These are phyloP conservation scores for Arachis hypogaea DNA, from an alignment of 306 rosid species.

Conservation along the genomic window DNA sequence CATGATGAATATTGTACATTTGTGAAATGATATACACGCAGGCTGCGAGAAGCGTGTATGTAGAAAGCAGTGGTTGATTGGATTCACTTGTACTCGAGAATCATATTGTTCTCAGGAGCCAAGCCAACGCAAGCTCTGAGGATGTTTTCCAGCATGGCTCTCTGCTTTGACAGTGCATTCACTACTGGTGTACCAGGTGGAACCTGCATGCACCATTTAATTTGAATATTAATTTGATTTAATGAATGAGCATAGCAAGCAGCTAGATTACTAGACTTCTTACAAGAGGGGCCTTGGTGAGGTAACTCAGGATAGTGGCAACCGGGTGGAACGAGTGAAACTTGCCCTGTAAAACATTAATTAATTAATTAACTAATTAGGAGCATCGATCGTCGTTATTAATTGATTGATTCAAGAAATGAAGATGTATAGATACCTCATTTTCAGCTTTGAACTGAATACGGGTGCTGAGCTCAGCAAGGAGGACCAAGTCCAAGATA, in stretches of 20 bases:
- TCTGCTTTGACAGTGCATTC: constrained; percentile 93
- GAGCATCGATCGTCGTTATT: too few relatives aligned
- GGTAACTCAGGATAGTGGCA: constrained; percentile 92
- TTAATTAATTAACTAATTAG: constrained; percentile 4
- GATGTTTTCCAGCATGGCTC: constrained; percentile 95
- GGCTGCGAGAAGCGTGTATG: too few relatives aligned
- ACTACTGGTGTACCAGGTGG: constrained; percentile 98
- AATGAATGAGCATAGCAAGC: too few relatives aligned
- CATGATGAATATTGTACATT: constrained; percentile 1
- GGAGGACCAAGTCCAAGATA: constrained; percentile 91
- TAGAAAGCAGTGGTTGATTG: too few relatives aligned
- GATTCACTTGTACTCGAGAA: constrained; percentile 88
- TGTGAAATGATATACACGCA: constrained; percentile 22
- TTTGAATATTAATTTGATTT: too few relatives aligned
- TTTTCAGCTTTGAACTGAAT: constrained; percentile 83
- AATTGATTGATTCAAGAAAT: neutral
- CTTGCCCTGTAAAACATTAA: constrained; percentile 57
- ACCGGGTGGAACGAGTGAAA: constrained; percentile 98
- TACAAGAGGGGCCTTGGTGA: constrained; percentile 96
- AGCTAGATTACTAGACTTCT: constrained; percentile 32
- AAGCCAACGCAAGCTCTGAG: constrained; percentile 95
- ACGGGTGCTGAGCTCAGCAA: constrained; percentile 94
- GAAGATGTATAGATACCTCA: constrained; percentile 55
- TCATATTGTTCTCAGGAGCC: constrained; percentile 99
- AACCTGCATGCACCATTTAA: constrained; percentile 52